Evolutionary conservation across 768 basidiomycete genomes (phyloP), one percentile per base, ranked within the genome.

Genomic region (Agrocybe pediades): DNA sequence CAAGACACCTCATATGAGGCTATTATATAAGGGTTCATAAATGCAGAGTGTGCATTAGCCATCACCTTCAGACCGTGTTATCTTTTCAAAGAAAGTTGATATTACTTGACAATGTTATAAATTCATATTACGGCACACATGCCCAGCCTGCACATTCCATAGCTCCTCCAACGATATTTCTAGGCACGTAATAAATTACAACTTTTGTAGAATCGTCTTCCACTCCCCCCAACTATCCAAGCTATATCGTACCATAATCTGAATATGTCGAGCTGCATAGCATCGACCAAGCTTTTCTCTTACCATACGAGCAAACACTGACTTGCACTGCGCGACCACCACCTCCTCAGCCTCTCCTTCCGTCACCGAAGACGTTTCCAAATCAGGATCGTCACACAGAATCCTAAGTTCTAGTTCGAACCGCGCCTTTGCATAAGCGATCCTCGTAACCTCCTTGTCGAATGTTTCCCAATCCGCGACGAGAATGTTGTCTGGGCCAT

Each of bases 331-430:
- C 23, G 36, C 36, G 6, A 53, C 29, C 39, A 13, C n/a, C 13
- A 19, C 17, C 2, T 33, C 49, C 15, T n/a, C 41, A 8, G 40
- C 45, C 2, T 41, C 23, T 36, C 36, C 45, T n/a, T 53, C 36
- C 26, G 50, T 43, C 9, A 24, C 17, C 9, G 17, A 13, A 19
- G n/a, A n/a, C n/a, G 44, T 41, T 21, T 47, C 51, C 21, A 25
- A 11, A 8, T 47, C 33, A 9, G 33, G 17, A n/a, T 16, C 24
- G 2, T 47, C 41, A 17, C 49, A 41, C 9, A 33, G 15, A 13
- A 52, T 48, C 8, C 48, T 23, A 17, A 56, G 46, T n/a, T 42
- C 30, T 25, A 56, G 33, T 36, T 11, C n/a, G 33, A 36, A 48
- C 6, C 49, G 24, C 2, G 50, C 23, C 26, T 36, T 51, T 44